phyloP scores from a whole-genome alignment of 2,329 filamentous ascomycete genomes.

The Alternaria arborescens region DNA sequence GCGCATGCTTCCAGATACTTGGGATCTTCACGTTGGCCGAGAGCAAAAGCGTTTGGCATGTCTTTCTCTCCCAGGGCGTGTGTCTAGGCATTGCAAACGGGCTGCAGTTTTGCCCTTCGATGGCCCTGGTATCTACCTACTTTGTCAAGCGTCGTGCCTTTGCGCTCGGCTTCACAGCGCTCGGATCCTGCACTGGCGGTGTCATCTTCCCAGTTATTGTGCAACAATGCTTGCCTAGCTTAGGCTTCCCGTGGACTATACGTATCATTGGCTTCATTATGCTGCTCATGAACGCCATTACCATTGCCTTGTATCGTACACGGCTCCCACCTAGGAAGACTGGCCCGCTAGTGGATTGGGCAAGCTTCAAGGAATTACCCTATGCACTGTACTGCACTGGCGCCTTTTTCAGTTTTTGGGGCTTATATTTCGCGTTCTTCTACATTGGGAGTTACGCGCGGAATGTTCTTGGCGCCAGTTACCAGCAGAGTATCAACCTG shows the following conservation, averaged over 20 bases:
- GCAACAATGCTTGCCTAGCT: constrained; percentile 39
- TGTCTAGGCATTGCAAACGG: constrained; percentile 63
- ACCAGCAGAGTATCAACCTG: constrained; percentile 62
- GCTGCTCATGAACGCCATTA: constrained; percentile 51
- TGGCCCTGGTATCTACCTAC: constrained; percentile 59
- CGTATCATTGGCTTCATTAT: constrained; percentile 69
- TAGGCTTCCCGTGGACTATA: constrained; percentile 69
- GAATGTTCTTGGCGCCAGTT: constrained; percentile 58
- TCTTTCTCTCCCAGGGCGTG: constrained; percentile 60
- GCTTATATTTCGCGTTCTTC: constrained; percentile 57
- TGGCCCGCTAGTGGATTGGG: constrained; percentile 53
- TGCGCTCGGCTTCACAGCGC: constrained; percentile 39
- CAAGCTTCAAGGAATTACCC: constrained; percentile 52
- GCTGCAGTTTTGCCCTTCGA: constrained; percentile 64
- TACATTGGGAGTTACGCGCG: constrained; percentile 55
- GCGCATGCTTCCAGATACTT: constrained; percentile 44
- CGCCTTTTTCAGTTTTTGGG: constrained; percentile 51
- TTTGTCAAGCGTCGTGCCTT: constrained; percentile 42
- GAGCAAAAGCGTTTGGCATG: constrained; percentile 43
- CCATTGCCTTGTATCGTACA: constrained; percentile 48
- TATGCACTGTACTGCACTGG: constrained; percentile 50
- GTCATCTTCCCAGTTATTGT: constrained; percentile 46
- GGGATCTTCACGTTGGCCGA: constrained; percentile 44
- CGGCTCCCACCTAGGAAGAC: constrained; percentile 53
- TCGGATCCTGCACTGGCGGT: constrained; percentile 42